A percentile compares a stretch with the other conserved stretches of the same genome.
Conservation (phyloP, 2,329 filamentous ascomycete genomes). For the Sclerotinia sclerotiorum region DNA sequence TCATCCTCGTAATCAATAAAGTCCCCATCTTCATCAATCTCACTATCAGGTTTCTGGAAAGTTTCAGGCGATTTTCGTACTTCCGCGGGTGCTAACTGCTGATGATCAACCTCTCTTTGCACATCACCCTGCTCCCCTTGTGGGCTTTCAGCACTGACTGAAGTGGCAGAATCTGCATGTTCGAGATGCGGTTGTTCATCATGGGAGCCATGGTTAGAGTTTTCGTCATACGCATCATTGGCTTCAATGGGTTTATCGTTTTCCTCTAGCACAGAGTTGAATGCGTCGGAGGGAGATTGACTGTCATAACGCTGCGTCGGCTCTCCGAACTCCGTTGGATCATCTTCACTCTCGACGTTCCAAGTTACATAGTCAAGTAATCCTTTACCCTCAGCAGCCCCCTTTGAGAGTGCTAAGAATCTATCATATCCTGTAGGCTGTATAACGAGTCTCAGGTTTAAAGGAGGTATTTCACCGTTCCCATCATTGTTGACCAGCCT, state of each 20-base stretch:
- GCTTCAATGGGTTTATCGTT: not conserved
- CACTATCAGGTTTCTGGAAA: not conserved
- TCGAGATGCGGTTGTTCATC: constrained; percentile 1
- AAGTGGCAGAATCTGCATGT: not conserved
- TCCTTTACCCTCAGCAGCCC: constrained; percentile 57
- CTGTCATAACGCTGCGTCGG: constrained; percentile 17
- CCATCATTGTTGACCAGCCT: constrained; percentile 60
- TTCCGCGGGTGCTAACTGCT: constrained; percentile 12
- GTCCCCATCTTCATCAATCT: constrained; percentile 43
- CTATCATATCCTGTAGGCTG: constrained; percentile 55
- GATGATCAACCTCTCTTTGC: constrained; percentile 10
- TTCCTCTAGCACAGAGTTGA: not conserved
- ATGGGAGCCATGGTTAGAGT: not conserved
- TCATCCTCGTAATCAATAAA: constrained; percentile 52
- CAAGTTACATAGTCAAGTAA: constrained; percentile 35
- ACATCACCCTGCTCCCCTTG: constrained; percentile 10
- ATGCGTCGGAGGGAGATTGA: constrained; percentile 9
- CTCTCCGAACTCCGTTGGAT: constrained; percentile 28
- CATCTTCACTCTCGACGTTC: constrained; percentile 33
- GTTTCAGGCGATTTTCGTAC: not conserved
- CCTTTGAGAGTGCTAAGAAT: constrained; percentile 51
- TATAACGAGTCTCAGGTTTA: constrained; percentile 57
- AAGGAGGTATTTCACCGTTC: constrained; percentile 50
- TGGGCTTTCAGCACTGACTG: constrained; percentile 16
- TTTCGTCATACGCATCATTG: not conserved